Evolutionary conservation across 371 early-diverging fungal genomes (phyloP).

Genomic region (Mortierella sp.): DNA sequence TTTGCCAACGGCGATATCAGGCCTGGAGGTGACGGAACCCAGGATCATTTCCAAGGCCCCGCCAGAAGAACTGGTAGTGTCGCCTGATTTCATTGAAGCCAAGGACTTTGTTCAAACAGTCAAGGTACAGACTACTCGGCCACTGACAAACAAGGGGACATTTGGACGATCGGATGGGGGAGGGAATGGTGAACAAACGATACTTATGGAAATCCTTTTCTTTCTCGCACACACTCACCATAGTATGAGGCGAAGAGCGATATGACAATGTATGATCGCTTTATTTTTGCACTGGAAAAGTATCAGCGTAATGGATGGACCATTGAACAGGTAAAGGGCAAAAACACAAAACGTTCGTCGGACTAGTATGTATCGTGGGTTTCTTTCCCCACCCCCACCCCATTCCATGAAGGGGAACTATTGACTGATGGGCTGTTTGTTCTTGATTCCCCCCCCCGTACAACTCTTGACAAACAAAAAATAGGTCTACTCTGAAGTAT

Average conservation of each 20-base stretch:
- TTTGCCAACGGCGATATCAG: constrained; percentile 29
- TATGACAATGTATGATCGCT: constrained; percentile 52
- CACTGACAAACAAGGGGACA: no score
- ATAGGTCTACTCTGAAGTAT: constrained; percentile 52
- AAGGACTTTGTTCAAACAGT: constrained; percentile 53
- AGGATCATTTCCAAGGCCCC: constrained; percentile 51
- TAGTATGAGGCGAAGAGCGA: constrained; percentile 46
- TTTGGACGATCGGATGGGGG: no score
- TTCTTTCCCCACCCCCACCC: no score
- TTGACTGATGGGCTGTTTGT: neutral
- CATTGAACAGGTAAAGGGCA: constrained; percentile 52
- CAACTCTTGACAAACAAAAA: no score
- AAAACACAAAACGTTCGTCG: no score
- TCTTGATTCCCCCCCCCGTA: neutral
- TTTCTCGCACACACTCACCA: neutral
- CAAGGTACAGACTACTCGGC: no score
- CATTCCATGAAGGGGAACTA: neutral
- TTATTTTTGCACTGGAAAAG: constrained; percentile 51
- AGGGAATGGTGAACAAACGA: neutral
- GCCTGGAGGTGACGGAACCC: constrained; percentile 41
- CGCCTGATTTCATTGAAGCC: constrained; percentile 53
- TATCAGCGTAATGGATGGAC: constrained; percentile 51
- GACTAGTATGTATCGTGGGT: no score
- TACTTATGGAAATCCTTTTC: neutral
- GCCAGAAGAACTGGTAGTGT: constrained; percentile 49